Evolutionary conservation across 2,329 filamentous ascomycete species (phyloP).

Genomic region (Leptosphaerulina australis): DNA sequence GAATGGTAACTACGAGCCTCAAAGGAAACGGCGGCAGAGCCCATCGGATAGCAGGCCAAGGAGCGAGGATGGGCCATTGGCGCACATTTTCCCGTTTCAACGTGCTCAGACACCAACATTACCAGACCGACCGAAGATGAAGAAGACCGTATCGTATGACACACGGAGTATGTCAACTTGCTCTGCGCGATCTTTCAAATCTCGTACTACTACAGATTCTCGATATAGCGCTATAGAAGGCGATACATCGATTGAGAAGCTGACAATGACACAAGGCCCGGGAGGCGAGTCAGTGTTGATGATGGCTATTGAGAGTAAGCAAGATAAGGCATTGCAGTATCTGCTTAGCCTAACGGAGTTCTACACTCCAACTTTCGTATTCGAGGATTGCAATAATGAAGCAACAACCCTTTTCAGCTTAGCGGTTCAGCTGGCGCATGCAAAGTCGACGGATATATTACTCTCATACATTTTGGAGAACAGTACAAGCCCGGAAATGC

Average conservation of each 20-base stretch:
- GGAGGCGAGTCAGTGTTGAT: conserved; percentile 79
- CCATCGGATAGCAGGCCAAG: conserved; percentile 26
- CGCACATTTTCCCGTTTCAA: conserved; percentile 93
- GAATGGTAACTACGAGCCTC: conserved; percentile 39
- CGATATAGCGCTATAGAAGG: conserved; percentile 76
- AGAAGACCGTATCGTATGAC: conserved; percentile 84
- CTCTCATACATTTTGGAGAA: conserved; percentile 70
- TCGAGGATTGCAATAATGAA: conserved; percentile 87
- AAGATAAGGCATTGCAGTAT: conserved; percentile 75
- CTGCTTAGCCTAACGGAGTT: conserved; percentile 77
- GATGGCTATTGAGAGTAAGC: conserved; percentile 64
- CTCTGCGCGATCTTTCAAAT: conserved; percentile 83
- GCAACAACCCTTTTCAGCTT: conserved; percentile 88
- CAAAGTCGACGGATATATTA: conserved; percentile 74
- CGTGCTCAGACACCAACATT: conserved; percentile 59
- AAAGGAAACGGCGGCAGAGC: conserved; percentile 28
- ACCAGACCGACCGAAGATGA: conserved; percentile 61
- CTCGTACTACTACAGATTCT: conserved; percentile 71
- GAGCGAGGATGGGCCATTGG: conserved; percentile 57
- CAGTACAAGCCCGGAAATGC: conserved; percentile 59
- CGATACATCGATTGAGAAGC: conserved; percentile 80
- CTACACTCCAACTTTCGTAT: conserved; percentile 71
- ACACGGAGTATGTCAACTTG: conserved; percentile 85
- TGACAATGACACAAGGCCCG: conserved; percentile 72
- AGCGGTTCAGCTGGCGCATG: conserved; percentile 82